Evolutionary conservation across 768 basidiomycete species (phyloP).

Genomic region (Gelatoporia subvermispora): DNA sequence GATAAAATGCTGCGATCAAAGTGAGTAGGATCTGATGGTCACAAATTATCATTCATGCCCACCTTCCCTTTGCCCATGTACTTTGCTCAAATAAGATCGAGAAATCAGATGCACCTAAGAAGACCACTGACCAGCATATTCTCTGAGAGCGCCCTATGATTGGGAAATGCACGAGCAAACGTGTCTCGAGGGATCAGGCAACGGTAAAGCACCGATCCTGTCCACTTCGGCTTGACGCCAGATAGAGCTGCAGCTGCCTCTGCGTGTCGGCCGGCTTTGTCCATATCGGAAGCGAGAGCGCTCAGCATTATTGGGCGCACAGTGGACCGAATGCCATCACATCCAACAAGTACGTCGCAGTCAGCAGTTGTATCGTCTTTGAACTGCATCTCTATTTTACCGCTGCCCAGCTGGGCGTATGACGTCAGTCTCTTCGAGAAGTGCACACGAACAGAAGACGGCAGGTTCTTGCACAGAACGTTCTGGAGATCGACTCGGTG

Average conservation of each 20-base stretch:
- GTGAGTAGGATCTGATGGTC: constrained; percentile 7
- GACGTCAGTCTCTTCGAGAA: constrained; percentile 27
- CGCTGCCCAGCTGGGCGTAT: constrained; percentile 12
- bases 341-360: constrained; percentile 23
- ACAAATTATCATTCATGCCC: not conserved
- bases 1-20: constrained; percentile 29
- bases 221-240: constrained; percentile 39
- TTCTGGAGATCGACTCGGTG: constrained; percentile 25
- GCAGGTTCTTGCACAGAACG: constrained; percentile 18
- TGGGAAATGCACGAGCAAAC: too few relatives aligned
- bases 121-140: constrained; percentile 22
- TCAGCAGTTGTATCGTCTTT: constrained; percentile 15
- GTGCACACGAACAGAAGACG: constrained; percentile 15
- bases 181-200: constrained; percentile 32
- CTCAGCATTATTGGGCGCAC: constrained; percentile 17
- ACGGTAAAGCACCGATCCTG: constrained; percentile 41
- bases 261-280: constrained; percentile 22
- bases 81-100: constrained; percentile 4
- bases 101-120: constrained; percentile 9
- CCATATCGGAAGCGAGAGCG: constrained; percentile 12
- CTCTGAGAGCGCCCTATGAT: constrained; percentile 5
- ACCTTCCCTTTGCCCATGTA: constrained; percentile 22
- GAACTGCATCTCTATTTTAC: constrained; percentile 18
- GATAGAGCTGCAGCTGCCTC: constrained; percentile 16
- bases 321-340: constrained; percentile 23